Percentiles rank a stretch among this genome's conserved stretches.
These are phyloP conservation scores for Pseudoturritis turrita DNA, from an alignment of 345 rosid genomes.

Conservation along the genomic window DNA sequence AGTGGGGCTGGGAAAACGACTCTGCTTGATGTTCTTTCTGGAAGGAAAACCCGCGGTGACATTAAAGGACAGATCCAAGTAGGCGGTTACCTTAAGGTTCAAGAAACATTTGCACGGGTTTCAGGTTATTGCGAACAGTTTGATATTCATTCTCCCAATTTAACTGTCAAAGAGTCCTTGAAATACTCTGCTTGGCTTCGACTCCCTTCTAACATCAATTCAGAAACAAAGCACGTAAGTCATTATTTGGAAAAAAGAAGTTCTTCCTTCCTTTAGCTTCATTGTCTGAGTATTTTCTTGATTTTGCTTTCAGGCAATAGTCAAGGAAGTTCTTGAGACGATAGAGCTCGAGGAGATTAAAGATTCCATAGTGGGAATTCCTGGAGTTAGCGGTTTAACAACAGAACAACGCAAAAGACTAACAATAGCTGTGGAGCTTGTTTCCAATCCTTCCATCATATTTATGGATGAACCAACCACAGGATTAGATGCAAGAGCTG, in stretches of 20 bases:
- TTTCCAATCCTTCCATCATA: slow-evolving; percentile 44
- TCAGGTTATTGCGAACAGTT: slow-evolving; percentile 61
- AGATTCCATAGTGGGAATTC: slow-evolving; percentile 37
- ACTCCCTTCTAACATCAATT: slow-evolving; percentile 30
- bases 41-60: slow-evolving; percentile 51
- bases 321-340: slow-evolving; percentile 37
- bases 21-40: slow-evolving; percentile 62
- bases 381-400: slow-evolving; percentile 37
- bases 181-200: slow-evolving; percentile 52
- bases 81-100: slow-evolving; percentile 51
- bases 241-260: background rate
- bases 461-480: slow-evolving; percentile 55
- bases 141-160: slow-evolving; percentile 60
- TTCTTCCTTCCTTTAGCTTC: background rate
- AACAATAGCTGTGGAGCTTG: slow-evolving; percentile 48
- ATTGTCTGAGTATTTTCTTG: background rate
- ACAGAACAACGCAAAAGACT: slow-evolving; percentile 47
- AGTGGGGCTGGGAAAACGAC: slow-evolving; percentile 83
- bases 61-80: slow-evolving; percentile 50
- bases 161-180: slow-evolving; percentile 53
- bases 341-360: slow-evolving; percentile 42
- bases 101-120: slow-evolving; percentile 55
- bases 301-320: slow-evolving; percentile 24
- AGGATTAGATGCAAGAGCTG: slow-evolving; percentile 50
- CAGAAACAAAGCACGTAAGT: slow-evolving; percentile 22